These are phyloP conservation scores for Flaveria sonorensis DNA, from an alignment of 129 eudicot genomes.

Conservation along the genomic window DNA sequence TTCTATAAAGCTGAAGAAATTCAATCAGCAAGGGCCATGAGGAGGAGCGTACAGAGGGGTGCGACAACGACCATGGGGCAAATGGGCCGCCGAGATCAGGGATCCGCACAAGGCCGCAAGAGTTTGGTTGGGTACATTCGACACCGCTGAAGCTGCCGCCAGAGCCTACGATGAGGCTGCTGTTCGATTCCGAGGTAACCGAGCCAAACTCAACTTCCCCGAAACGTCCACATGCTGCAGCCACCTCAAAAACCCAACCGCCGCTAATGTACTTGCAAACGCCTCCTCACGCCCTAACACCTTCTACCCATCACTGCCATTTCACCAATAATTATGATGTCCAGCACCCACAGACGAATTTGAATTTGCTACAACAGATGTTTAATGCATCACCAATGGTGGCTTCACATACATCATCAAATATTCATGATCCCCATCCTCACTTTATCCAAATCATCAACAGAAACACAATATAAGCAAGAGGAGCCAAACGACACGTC, in stretches of 20 bases:
- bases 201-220: slow-evolving; percentile 87
- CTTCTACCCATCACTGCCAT: too few relatives aligned
- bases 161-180: slow-evolving; percentile 90
- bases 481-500: background rate
- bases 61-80: slow-evolving; percentile 88
- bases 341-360: too few relatives aligned
- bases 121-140: slow-evolving; percentile 87
- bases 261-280: too few relatives aligned
- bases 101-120: slow-evolving; percentile 89
- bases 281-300: too few relatives aligned
- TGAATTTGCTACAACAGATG: too few relatives aligned
- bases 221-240: slow-evolving; percentile 43
- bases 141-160: slow-evolving; percentile 82
- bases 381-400: too few relatives aligned
- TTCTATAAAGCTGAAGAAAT: background rate
- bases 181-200: slow-evolving; percentile 64
- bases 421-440: too few relatives aligned
- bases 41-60: slow-evolving; percentile 93
- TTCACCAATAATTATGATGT: too few relatives aligned
- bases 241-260: background rate
- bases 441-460: too few relatives aligned
- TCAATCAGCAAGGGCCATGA: background rate
- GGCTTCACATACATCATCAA: too few relatives aligned
- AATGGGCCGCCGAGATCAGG: slow-evolving; percentile 91
- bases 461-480: too few relatives aligned